phyloP scores from a whole-genome alignment of 2,329 filamentous ascomycete genomes.

The Cladosporium sp. region DNA sequence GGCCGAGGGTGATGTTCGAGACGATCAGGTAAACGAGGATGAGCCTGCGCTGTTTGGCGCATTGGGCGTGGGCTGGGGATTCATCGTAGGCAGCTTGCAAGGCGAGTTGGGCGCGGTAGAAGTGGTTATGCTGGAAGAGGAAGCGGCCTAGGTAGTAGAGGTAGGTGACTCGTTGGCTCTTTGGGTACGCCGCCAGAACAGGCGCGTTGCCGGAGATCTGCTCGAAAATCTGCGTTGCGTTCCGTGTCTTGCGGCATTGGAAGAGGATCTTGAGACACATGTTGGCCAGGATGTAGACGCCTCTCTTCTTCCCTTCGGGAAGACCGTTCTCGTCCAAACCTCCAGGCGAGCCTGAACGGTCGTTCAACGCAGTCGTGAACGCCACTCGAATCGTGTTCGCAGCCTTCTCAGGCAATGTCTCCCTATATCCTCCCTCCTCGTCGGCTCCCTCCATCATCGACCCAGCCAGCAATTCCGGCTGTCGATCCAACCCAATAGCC shows the following conservation, averaged over 20 bases:
- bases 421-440: slow-evolving; percentile 61
- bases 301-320: slow-evolving; percentile 79
- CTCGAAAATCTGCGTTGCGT: slow-evolving; percentile 82
- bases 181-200: slow-evolving; percentile 75
- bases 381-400: slow-evolving; percentile 87
- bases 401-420: slow-evolving; percentile 79
- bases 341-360: slow-evolving; percentile 59
- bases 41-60: slow-evolving; percentile 64
- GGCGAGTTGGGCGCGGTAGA: slow-evolving; percentile 68
- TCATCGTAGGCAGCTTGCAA: slow-evolving; percentile 78
- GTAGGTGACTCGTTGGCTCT: slow-evolving; percentile 82
- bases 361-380: slow-evolving; percentile 84
- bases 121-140: slow-evolving; percentile 80
- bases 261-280: slow-evolving; percentile 85
- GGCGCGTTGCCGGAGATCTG: slow-evolving; percentile 83
- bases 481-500: slow-evolving; percentile 77
- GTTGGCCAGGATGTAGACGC: slow-evolving; percentile 90
- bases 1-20: slow-evolving; percentile 77
- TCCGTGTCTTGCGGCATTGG: slow-evolving; percentile 77
- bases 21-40: slow-evolving; percentile 83
- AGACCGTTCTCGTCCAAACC: slow-evolving; percentile 51
- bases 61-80: slow-evolving; percentile 51
- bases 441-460: slow-evolving; percentile 41
- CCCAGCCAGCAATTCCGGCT: slow-evolving; percentile 69
- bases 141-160: slow-evolving; percentile 93